These are phyloP conservation scores for Leishmania martiniquensis DNA, from an alignment of 208 protist species.

Conservation along the genomic window DNA sequence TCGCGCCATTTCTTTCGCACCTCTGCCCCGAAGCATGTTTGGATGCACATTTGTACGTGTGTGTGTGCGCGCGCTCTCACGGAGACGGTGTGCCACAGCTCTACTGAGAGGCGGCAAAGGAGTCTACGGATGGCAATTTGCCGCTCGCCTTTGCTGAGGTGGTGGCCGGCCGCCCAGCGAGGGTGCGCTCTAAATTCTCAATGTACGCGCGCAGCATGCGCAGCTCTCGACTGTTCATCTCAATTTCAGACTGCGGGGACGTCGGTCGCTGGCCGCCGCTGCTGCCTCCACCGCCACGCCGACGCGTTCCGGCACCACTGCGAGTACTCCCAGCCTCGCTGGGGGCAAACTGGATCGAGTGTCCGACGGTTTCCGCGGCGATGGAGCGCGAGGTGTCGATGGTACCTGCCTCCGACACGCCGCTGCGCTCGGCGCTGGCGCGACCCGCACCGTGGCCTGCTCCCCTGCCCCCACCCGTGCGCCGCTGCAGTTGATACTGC, in stretches of 20 bases:
- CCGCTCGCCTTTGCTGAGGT: not conserved
- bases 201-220: slow-evolving; percentile 76
- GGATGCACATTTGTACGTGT: not conserved
- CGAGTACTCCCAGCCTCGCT: slow-evolving; percentile 17
- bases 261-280: slow-evolving; percentile 23
- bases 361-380: not conserved
- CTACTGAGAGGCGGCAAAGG: slow-evolving; percentile 1
- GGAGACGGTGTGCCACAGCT: not conserved
- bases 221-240: slow-evolving; percentile 85
- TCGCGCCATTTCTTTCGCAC: not conserved
- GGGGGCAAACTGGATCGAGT: not conserved
- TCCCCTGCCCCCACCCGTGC: not conserved
- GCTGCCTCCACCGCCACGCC: slow-evolving; percentile 7
- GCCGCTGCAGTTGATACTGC: slow-evolving; percentile 26
- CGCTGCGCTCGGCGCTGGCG: slow-evolving; percentile 8
- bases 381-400: not conserved
- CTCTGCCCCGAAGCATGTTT: not conserved
- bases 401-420: not conserved
- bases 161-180: slow-evolving; percentile 24
- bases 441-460: slow-evolving; percentile 1
- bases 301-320: not conserved
- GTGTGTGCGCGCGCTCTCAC: not conserved
- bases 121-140: slow-evolving; percentile 17
- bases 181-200: slow-evolving; percentile 70
- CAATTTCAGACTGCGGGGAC: slow-evolving; percentile 63